Evolutionary conservation across 208 protist species (phyloP).

Genomic region (Tritrichomonas musculus): DNA sequence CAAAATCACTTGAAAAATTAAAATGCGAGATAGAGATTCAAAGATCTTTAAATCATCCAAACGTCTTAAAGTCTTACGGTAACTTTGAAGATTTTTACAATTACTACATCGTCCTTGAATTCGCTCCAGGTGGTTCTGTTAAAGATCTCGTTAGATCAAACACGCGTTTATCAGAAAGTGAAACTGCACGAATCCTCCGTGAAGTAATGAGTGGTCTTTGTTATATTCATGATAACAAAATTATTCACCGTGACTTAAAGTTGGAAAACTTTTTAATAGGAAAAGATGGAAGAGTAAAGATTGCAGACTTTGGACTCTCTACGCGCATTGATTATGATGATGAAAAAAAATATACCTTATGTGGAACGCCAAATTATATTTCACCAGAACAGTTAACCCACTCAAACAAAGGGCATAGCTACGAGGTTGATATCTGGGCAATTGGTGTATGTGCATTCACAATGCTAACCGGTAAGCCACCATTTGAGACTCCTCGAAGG

Average conservation of each 20-base stretch:
- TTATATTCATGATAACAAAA: slow-evolving; percentile 39
- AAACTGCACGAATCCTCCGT: not conserved
- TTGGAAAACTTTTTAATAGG: slow-evolving; percentile 86
- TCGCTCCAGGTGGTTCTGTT: slow-evolving; percentile 58
- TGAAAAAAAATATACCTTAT: slow-evolving; percentile 67
- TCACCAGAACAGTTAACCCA: not conserved
- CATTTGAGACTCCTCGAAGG: slow-evolving; percentile 88
- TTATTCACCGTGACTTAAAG: slow-evolving; percentile 93
- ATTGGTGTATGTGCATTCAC: slow-evolving; percentile 85
- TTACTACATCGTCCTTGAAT: slow-evolving; percentile 87
- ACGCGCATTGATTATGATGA: slow-evolving; percentile 71
- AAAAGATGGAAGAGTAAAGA: slow-evolving; percentile 68
- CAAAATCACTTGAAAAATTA: slow-evolving; percentile 49
- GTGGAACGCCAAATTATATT: slow-evolving; percentile 34
- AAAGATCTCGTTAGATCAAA: not conserved
- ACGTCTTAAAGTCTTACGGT: slow-evolving; percentile 82
- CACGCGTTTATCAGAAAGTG: not conserved
- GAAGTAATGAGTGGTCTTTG: not conserved
- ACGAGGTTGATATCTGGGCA: slow-evolving; percentile 92
- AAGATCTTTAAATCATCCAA: slow-evolving; percentile 72
- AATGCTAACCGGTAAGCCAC: slow-evolving; percentile 75
- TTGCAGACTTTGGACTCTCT: slow-evolving; percentile 83
- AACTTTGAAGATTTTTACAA: slow-evolving; percentile 82
- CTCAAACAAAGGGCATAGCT: slow-evolving; percentile 69
- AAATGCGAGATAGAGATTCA: slow-evolving; percentile 88